phyloP scores from a whole-genome alignment of 129 eudicot genomes.

The Kitagawia praeruptora region DNA sequence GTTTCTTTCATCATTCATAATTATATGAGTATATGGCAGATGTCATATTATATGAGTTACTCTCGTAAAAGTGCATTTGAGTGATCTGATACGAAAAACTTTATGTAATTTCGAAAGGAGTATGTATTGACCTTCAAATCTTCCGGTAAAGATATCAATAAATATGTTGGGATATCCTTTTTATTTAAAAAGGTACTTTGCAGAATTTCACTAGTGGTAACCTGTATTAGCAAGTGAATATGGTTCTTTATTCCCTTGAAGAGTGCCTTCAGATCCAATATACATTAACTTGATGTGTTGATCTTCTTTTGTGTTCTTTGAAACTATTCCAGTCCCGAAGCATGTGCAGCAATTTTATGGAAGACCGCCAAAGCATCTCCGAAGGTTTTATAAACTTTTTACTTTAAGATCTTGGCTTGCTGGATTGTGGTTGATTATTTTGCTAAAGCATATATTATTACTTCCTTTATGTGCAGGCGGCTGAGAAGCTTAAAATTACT shows the following conservation, averaged over 20 bases:
- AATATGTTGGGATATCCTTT: neutral
- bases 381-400: constrained; percentile 34
- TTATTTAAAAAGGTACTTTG: neutral
- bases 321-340: constrained; percentile 56
- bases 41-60: neutral
- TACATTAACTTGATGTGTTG: neutral
- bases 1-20: neutral
- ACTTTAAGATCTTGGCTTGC: neutral
- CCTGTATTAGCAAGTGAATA: neutral
- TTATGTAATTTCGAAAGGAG: neutral
- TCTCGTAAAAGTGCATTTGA: neutral
- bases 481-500: constrained; percentile 81
- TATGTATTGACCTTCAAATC: neutral
- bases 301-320: neutral
- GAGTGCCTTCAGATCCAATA: neutral
- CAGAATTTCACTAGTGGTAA: neutral
- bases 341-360: constrained; percentile 93
- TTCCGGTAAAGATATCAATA: neutral
- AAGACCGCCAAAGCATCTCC: constrained; percentile 78
- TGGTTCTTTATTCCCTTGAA: neutral
- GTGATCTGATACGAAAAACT: neutral
- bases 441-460: constrained; percentile 8
- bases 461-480: constrained; percentile 55
- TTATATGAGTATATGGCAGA: neutral
- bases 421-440: neutral